Percentiles rank a stretch among this genome's conserved stretches.
phyloP scores from a whole-genome alignment of 352 stramenopile genomes.

The Globisporangium apiculatum region DNA sequence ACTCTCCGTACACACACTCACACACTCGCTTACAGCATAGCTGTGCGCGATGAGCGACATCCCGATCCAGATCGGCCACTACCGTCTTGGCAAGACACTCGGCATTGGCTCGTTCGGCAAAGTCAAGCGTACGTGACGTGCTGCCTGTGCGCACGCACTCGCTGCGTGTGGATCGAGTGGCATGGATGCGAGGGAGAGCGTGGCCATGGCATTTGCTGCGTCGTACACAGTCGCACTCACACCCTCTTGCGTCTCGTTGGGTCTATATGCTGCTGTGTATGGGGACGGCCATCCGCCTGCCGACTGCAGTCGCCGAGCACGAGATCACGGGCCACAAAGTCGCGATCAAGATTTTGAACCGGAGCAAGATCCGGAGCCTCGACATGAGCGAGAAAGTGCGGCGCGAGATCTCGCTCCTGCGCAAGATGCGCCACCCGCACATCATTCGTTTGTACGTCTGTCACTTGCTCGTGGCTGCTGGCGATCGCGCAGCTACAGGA shows the following conservation, averaged over 20 bases:
- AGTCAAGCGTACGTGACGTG: conserved; percentile 89
- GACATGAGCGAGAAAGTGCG: conserved; percentile 99
- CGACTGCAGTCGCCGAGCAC: conserved; percentile 91
- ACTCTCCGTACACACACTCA: too few relatives aligned
- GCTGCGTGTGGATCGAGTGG: too few relatives aligned
- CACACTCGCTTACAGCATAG: too few relatives aligned
- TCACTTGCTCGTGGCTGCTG: neutral
- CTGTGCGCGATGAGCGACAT: conserved; percentile 58
- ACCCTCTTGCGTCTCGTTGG: too few relatives aligned
- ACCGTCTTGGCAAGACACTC: conserved; percentile 98
- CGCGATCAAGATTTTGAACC: conserved; percentile 99
- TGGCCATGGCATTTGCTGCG: too few relatives aligned
- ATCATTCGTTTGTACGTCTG: conserved; percentile 96
- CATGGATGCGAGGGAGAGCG: too few relatives aligned
- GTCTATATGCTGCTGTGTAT: too few relatives aligned
- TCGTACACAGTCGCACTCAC: too few relatives aligned
- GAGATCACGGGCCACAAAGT: conserved; percentile 98
- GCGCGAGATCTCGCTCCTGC: conserved; percentile 98
- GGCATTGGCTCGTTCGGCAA: conserved; percentile 99
- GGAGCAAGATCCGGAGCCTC: conserved; percentile 97
- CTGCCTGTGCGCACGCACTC: too few relatives aligned
- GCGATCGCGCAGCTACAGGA: neutral
- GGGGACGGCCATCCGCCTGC: neutral
- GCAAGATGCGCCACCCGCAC: conserved; percentile 98
- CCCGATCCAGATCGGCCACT: conserved; percentile 95